Percentiles rank a stretch among this genome's conserved stretches.
phyloP scores from a whole-genome alignment of 164 flowering plant genomes.

The Magnolia kwangsiensis region DNA sequence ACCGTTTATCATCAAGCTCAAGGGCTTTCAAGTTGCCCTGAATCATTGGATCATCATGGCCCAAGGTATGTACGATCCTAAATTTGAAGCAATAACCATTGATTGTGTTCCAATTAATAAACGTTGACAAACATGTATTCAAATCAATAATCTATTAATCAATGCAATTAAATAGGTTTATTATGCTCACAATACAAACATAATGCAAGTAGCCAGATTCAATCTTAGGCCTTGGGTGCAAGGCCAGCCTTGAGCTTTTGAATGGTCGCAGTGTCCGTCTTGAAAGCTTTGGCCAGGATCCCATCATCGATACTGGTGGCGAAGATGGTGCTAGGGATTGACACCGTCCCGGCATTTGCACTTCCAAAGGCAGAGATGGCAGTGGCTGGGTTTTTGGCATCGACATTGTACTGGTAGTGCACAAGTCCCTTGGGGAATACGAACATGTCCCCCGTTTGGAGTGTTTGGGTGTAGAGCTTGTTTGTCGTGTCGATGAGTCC shows the following conservation, averaged over 20 bases:
- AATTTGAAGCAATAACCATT: too few species aligned
- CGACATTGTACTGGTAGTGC: slow-evolving; percentile 15
- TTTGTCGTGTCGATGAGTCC: slow-evolving; percentile 27
- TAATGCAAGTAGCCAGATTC: background rate
- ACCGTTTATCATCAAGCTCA: too few species aligned
- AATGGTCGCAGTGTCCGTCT: slow-evolving; percentile 22
- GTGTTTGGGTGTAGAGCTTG: slow-evolving; percentile 24
- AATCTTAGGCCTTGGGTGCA: slow-evolving; percentile 8
- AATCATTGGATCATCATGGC: too few species aligned
- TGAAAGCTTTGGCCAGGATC: slow-evolving; percentile 22
- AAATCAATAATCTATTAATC: too few species aligned
- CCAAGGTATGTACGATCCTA: too few species aligned
- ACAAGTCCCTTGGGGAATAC: slow-evolving; percentile 27
- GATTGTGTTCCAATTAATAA: too few species aligned
- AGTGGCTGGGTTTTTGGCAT: slow-evolving; percentile 5
- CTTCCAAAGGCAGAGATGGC: slow-evolving; percentile 28
- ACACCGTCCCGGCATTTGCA: slow-evolving; percentile 20
- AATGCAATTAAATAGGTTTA: too few species aligned
- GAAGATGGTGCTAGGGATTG: slow-evolving; percentile 16
- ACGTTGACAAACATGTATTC: too few species aligned
- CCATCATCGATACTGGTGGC: slow-evolving; percentile 17
- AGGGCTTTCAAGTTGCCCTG: too few species aligned
- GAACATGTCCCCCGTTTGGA: slow-evolving; percentile 26
- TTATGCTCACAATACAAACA: too few species aligned
- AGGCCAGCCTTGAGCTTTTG: slow-evolving; percentile 23